Base-by-base conservation (phyloP, 179 eudicot species). In the Pouteria campechiana region DNA sequence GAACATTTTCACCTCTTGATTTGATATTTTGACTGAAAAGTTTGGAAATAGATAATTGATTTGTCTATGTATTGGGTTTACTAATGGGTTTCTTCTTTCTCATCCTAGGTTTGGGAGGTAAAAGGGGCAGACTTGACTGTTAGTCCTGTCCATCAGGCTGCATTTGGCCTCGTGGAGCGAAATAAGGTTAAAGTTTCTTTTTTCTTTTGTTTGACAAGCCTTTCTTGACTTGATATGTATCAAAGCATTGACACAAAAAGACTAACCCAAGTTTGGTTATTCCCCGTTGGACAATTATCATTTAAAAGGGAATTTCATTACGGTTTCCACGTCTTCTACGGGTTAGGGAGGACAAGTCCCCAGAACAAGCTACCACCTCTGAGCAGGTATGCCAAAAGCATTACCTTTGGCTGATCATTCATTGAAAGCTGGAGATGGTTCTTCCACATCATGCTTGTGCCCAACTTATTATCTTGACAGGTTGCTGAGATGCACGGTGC, bases 101-200 rank as follows among this genome's bases (percentile, higher is more conserved):
- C 11, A 7, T 43, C 39, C 37, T 46, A 88, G 97, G 97, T 84
- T 3, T 85, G 95, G 97, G 95, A 89, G 73, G 95, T 89, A 24
- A 89, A 85, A 70, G 89, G 95, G 45, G 97, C 97, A 46, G 95
- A 85, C 45, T 72, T 89, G 64, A 89, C 95, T n/a, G 74, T 89
- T 49, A 85, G 95, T 63, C 93, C 93, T 6, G 93, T 85, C 42
- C 66, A 89, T 58, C 75, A 81, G 48, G 97, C 95, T 69, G 97
- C 95, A 18, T 52, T 69, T 46, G 97, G 97, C 21, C 33, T 57
- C 28, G 95, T 85, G 41, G 95, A 84, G 48, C 56, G 75, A 36
- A 64, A 70, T 42, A 89, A 84, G 94, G 94, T 88, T 62, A n/a
- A n/a, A n/a, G 12, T 39, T 12, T 10, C 0, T 2, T 45, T 19